A percentile compares a stretch with the other conserved stretches of the same genome.
phyloP scores from a whole-genome alignment of 1,139 yeast species.

The Yamadazyma dushanensis region DNA sequence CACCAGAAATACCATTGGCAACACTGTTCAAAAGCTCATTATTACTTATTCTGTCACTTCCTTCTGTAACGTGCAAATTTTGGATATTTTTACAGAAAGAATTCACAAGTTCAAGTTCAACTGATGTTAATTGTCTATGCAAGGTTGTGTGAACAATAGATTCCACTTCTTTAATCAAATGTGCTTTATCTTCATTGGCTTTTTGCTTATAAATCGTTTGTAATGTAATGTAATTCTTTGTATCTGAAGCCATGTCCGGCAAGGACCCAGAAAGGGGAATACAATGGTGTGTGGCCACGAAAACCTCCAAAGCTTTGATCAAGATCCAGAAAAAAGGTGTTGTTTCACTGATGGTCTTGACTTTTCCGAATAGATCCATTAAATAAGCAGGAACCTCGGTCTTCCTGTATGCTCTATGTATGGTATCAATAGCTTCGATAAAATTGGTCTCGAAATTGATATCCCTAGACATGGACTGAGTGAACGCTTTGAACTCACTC shows the following conservation, averaged over 20 bases:
- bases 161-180: conserved; percentile 36
- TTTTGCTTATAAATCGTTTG: conserved; percentile 60
- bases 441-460: conserved; percentile 57
- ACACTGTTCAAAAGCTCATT: conserved; percentile 18
- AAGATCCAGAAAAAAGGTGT: conserved; percentile 61
- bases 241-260: conserved; percentile 89
- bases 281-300: conserved; percentile 39
- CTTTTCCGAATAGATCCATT: conserved; percentile 10
- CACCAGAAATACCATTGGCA: conserved; percentile 16
- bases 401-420: conserved; percentile 50
- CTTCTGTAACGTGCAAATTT: conserved; percentile 36
- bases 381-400: conserved; percentile 37
- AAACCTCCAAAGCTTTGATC: conserved; percentile 54
- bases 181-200: conserved; percentile 50
- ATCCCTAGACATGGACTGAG: conserved; percentile 37
- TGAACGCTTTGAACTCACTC: conserved; percentile 43
- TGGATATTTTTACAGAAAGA: conserved; percentile 62
- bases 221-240: conserved; percentile 58
- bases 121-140: conserved; percentile 23
- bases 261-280: conserved; percentile 71
- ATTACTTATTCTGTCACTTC: conserved; percentile 26
- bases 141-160: conserved; percentile 15
- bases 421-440: conserved; percentile 64
- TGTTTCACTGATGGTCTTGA: conserved; percentile 16
- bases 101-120: conserved; percentile 39